phyloP scores from a whole-genome alignment of 1,284 basidiomycete species.

The Bjerkandera adusta region DNA sequence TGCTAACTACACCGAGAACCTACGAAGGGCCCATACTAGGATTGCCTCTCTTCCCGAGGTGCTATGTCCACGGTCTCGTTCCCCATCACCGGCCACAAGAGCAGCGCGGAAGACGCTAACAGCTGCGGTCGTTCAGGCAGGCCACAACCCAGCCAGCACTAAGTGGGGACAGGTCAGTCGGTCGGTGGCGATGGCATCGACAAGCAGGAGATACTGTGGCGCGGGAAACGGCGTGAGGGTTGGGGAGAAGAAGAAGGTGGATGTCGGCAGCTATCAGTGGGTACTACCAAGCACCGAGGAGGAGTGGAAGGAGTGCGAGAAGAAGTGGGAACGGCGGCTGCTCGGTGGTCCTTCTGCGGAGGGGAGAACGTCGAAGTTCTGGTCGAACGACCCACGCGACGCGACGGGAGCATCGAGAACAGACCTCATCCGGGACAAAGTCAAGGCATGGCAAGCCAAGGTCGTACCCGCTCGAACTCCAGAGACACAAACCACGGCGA shows the following conservation, averaged over 20 bases:
- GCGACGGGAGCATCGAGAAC: slow-evolving; percentile 15
- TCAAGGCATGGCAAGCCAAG: slow-evolving; percentile 28
- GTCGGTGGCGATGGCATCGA: slow-evolving; percentile 22
- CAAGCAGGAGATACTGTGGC: slow-evolving; percentile 24
- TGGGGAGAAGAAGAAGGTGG: slow-evolving; percentile 20
- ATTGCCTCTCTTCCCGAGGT: neutral
- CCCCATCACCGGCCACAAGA: neutral
- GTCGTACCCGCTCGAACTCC: slow-evolving; percentile 14
- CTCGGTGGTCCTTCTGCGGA: neutral
- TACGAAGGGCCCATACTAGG: neutral
- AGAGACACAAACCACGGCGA: neutral
- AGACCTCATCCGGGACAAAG: slow-evolving; percentile 23
- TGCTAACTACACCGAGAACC: neutral
- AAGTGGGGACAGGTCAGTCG: slow-evolving; percentile 29
- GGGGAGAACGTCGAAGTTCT: slow-evolving; percentile 27
- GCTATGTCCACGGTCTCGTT: slow-evolving; percentile 5
- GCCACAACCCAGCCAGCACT: slow-evolving; percentile 23
- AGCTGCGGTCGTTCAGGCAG: slow-evolving; percentile 4
- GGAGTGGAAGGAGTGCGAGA: slow-evolving; percentile 26
- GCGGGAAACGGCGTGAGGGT: slow-evolving; percentile 22
- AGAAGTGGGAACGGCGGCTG: slow-evolving; percentile 23
- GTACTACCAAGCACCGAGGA: slow-evolving; percentile 26
- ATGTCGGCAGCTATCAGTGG: slow-evolving; percentile 20
- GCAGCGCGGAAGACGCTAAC: neutral
- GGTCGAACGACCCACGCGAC: slow-evolving; percentile 4